phyloP scores from a whole-genome alignment of 225 moss, liverwort and hornwort species.

The Straminergon stramineum region DNA sequence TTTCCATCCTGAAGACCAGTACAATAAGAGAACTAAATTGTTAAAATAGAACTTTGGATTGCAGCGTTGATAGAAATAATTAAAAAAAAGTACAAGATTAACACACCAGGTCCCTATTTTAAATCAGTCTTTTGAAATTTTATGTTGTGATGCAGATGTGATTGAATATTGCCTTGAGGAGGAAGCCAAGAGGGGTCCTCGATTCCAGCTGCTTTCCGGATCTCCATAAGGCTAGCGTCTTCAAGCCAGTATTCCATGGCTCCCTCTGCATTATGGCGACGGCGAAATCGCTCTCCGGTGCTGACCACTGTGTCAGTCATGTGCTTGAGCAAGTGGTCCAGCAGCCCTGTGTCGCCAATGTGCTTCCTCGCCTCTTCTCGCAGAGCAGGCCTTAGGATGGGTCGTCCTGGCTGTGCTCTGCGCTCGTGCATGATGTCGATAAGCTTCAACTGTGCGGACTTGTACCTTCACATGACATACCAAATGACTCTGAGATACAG shows the following conservation, averaged over 20 bases:
- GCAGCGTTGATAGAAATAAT: neutral
- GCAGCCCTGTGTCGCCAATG: slow-evolving; percentile 52
- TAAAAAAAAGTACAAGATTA: neutral
- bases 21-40: neutral
- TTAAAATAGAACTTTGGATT: neutral
- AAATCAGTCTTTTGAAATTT: neutral
- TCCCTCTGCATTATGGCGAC: slow-evolving; percentile 49
- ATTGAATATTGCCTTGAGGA: slow-evolving; percentile 24
- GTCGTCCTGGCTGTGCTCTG: slow-evolving; percentile 38
- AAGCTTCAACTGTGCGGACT: slow-evolving; percentile 57
- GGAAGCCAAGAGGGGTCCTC: slow-evolving; percentile 64
- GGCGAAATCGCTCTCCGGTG: slow-evolving; percentile 56
- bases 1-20: slow-evolving; percentile 34
- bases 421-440: slow-evolving; percentile 61
- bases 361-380: slow-evolving; percentile 60
- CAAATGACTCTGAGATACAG: neutral
- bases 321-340: slow-evolving; percentile 59
- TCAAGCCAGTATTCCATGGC: slow-evolving; percentile 71
- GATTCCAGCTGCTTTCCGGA: slow-evolving; percentile 58
- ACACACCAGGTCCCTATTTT: neutral
- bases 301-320: slow-evolving; percentile 59
- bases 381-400: slow-evolving; percentile 42
- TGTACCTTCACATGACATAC: slow-evolving; percentile 33
- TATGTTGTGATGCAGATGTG: neutral
- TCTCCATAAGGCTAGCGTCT: slow-evolving; percentile 46